phyloP scores from a whole-genome alignment of 257 asterid genomes.

The Salvia splendens region DNA sequence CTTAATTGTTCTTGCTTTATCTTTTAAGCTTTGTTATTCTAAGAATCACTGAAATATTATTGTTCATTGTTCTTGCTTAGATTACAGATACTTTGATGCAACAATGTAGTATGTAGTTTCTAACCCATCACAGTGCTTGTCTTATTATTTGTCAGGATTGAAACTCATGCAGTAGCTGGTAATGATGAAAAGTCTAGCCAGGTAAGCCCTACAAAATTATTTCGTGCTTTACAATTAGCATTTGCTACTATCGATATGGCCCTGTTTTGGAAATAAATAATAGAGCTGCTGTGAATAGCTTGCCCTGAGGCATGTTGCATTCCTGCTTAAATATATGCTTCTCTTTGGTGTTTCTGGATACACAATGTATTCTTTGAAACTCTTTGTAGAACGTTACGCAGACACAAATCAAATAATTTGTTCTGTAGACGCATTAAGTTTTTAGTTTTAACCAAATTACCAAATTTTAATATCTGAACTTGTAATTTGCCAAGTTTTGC shows the following conservation, averaged over 20 bases:
- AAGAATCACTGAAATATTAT: background rate
- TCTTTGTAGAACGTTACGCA: no score
- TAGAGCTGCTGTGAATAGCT: background rate
- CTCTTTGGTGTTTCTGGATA: no score
- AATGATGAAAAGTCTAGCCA: conserved; percentile 43
- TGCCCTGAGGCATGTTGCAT: background rate
- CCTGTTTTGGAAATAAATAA: background rate
- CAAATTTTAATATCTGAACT: no score
- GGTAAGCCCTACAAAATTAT: conserved; percentile 39
- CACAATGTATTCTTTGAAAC: no score
- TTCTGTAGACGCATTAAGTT: no score
- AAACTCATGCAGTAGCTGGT: conserved; percentile 30
- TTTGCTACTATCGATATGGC: background rate
- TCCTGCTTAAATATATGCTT: no score
- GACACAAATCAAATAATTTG: no score
- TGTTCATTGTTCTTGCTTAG: background rate
- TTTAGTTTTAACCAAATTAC: no score
- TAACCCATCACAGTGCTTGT: background rate
- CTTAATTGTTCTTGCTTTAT: background rate
- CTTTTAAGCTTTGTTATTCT: background rate
- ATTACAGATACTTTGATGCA: conserved; percentile 3
- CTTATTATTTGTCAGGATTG: conserved; percentile 35
- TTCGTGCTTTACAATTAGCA: conserved; percentile 1
- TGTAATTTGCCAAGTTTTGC: no score
- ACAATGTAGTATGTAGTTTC: background rate